phyloP scores from a whole-genome alignment of 352 stramenopile species.

The Pythium dissotocum region DNA sequence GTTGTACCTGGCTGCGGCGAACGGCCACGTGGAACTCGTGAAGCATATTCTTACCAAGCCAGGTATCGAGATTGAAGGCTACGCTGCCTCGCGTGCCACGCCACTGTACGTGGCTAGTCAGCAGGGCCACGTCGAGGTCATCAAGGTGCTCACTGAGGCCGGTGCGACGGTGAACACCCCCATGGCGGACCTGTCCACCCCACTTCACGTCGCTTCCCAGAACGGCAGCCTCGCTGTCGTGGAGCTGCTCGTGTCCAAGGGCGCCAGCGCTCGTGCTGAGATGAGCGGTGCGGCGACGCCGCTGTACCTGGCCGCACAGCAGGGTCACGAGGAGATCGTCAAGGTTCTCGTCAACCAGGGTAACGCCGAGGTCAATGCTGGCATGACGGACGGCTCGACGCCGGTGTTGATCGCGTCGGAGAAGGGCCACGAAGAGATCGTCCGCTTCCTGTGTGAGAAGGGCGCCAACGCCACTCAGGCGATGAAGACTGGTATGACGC shows the following conservation, averaged over 20 bases:
- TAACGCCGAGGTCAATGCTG: slow-evolving; percentile 35
- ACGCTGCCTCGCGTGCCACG: slow-evolving; percentile 34
- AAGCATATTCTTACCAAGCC: slow-evolving; percentile 19
- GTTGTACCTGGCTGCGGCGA: slow-evolving; percentile 26
- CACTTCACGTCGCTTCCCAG: slow-evolving; percentile 76
- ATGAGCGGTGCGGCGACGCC: slow-evolving; percentile 57
- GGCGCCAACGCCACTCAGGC: slow-evolving; percentile 57
- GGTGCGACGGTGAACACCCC: slow-evolving; percentile 35
- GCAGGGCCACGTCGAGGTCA: slow-evolving; percentile 38
- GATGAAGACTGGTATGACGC: slow-evolving; percentile 72
- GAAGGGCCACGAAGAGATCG: slow-evolving; percentile 71
- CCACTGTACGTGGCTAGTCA: slow-evolving; percentile 69
- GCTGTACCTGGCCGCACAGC: slow-evolving; percentile 79
- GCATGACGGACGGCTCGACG: slow-evolving; percentile 76
- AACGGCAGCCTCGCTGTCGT: slow-evolving; percentile 70
- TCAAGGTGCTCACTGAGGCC: slow-evolving; percentile 18
- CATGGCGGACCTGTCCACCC: slow-evolving; percentile 77
- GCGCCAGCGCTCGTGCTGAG: slow-evolving; percentile 44
- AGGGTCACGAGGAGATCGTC: slow-evolving; percentile 43
- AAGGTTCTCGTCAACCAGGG: slow-evolving; percentile 10
- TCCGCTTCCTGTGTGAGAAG: slow-evolving; percentile 42
- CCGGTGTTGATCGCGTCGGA: slow-evolving; percentile 78
- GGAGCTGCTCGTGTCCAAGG: slow-evolving; percentile 50
- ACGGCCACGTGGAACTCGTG: slow-evolving; percentile 26
- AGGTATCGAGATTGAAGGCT: slow-evolving; percentile 25